Percentiles rank a stretch among this genome's conserved stretches.
Evolutionary conservation across 169 alveolate species (phyloP).

Genomic region (Plasmodium relictum): DNA sequence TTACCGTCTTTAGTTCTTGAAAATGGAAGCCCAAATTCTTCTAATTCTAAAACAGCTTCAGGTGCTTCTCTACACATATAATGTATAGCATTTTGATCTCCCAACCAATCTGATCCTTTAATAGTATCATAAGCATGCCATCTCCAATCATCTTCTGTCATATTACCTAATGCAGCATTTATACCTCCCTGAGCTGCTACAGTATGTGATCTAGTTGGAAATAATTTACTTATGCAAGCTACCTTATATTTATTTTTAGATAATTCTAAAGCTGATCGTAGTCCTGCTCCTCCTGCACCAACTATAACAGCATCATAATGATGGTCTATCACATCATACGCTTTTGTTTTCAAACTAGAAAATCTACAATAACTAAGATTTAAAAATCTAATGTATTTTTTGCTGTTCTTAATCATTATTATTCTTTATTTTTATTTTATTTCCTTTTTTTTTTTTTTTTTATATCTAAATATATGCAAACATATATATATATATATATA

Average conservation of each 20-base stretch:
- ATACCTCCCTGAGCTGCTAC: conserved; percentile 98
- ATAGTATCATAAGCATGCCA: conserved; percentile 99
- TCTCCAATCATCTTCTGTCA: conserved; percentile 98
- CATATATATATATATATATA: background rate
- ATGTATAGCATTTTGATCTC: conserved; percentile 98
- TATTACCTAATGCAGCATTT: conserved; percentile 95
- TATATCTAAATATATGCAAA: background rate
- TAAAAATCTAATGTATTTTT: conserved; percentile 11
- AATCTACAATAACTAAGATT: conserved; percentile 12
- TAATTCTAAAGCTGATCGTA: conserved; percentile 97
- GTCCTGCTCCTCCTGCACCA: conserved; percentile 99
- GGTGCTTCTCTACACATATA: conserved; percentile 98
- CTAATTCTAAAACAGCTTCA: conserved; percentile 96
- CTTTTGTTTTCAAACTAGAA: conserved; percentile 65
- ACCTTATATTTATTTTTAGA: conserved; percentile 90
- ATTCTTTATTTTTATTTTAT: background rate
- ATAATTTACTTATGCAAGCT: conserved; percentile 95
- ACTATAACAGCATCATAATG: conserved; percentile 97
- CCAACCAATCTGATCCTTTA: conserved; percentile 99
- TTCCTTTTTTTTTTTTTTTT: too few relatives aligned
- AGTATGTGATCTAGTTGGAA: conserved; percentile 99
- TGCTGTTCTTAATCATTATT: conserved; percentile 7
- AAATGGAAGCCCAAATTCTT: conserved; percentile 97
- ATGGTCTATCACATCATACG: conserved; percentile 93
- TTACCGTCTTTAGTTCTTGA: conserved; percentile 96